A percentile compares a stretch with the other conserved stretches of the same genome.
phyloP scores from a whole-genome alignment of 805 yeast species.

The Candida arabinofermentans region DNA sequence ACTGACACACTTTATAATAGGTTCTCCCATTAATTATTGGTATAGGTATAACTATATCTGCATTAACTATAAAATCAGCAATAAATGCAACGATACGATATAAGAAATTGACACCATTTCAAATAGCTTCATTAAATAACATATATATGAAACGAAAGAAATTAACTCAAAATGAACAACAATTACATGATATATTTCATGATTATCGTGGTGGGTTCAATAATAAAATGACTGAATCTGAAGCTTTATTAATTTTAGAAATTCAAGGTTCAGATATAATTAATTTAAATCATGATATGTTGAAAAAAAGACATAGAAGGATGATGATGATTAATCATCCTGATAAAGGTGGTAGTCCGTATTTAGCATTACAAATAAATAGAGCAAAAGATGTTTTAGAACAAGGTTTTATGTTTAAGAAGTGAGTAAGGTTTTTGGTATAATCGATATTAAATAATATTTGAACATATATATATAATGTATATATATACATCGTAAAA shows the following conservation, averaged over 20 bases:
- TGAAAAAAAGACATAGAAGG: constrained; percentile 69
- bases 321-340: constrained; percentile 85
- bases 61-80: constrained; percentile 42
- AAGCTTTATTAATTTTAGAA: constrained; percentile 62
- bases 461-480: too few relatives aligned
- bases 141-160: constrained; percentile 20
- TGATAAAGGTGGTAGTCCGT: constrained; percentile 84
- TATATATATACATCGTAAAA: neutral
- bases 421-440: constrained; percentile 3
- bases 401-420: constrained; percentile 45
- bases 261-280: constrained; percentile 55
- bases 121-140: constrained; percentile 39
- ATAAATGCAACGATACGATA: constrained; percentile 31
- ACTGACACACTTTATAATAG: constrained; percentile 12
- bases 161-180: constrained; percentile 6
- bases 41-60: constrained; percentile 49
- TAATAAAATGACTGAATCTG: constrained; percentile 62
- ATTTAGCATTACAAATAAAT: constrained; percentile 77
- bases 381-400: constrained; percentile 82
- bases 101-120: constrained; percentile 29
- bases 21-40: constrained; percentile 52
- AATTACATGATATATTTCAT: constrained; percentile 27
- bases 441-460: neutral
- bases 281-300: constrained; percentile 39
- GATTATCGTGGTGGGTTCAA: constrained; percentile 59